Evolutionary conservation across 1,284 basidiomycete genomes (phyloP).

Genomic region (Chiua sp.): DNA sequence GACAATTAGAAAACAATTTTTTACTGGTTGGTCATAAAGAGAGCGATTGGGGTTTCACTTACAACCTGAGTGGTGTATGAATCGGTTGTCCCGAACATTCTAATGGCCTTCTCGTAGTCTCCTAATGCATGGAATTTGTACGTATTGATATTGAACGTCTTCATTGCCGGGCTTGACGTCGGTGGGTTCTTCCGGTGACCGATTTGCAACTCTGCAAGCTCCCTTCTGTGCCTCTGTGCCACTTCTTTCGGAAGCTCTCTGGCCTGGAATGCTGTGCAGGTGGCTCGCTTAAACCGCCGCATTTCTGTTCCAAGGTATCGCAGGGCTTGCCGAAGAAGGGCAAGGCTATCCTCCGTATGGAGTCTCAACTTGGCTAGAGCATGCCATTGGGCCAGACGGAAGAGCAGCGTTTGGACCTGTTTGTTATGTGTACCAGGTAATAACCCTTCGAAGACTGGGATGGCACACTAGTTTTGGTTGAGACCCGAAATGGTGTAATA

Average conservation of each 20-base stretch:
- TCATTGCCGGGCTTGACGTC: too few species aligned
- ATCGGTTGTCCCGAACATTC: too few species aligned
- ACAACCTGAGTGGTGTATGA: too few species aligned
- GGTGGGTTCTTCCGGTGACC: not conserved
- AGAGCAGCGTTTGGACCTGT: not conserved
- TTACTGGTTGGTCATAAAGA: too few species aligned
- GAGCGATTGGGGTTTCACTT: too few species aligned
- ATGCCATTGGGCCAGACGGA: too few species aligned
- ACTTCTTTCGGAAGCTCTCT: not conserved
- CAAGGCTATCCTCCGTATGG: not conserved
- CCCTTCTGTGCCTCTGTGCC: not conserved
- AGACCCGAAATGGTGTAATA: too few species aligned
- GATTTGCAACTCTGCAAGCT: not conserved
- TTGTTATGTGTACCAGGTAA: not conserved
- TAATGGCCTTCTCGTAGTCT: too few species aligned
- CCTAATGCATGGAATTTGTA: too few species aligned
- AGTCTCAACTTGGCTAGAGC: not conserved
- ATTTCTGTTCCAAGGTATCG: not conserved
- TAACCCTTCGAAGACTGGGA: slow-evolving; percentile 1
- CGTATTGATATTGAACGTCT: too few species aligned
- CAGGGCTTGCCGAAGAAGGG: not conserved
- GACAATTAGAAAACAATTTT: not conserved
- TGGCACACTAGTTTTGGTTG: not conserved
- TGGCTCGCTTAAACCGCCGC: not conserved
- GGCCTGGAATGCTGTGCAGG: not conserved